These are phyloP conservation scores for Paramyrothecium roridum DNA, from an alignment of 2,329 filamentous ascomycete genomes.

Conservation along the genomic window DNA sequence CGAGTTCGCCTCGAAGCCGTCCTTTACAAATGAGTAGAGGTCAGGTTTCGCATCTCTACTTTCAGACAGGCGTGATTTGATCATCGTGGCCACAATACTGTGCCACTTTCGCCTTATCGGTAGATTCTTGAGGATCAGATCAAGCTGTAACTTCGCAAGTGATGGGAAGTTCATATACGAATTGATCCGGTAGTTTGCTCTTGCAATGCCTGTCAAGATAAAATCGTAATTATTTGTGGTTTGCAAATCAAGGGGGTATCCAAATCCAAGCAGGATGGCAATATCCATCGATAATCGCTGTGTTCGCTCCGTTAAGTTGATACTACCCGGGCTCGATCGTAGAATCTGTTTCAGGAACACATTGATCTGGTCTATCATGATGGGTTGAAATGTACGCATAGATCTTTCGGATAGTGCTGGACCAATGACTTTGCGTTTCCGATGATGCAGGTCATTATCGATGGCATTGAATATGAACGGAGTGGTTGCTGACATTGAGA, in stretches of 20 bases:
- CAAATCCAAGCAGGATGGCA: not conserved
- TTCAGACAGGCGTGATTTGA: not conserved
- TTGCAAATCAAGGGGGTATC: not conserved
- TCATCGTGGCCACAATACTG: not conserved
- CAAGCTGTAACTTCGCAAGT: not conserved
- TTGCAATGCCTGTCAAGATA: not conserved
- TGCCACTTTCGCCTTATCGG: not conserved
- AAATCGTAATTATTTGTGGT: not conserved
- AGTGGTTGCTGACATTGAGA: not conserved
- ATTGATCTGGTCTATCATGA: not conserved
- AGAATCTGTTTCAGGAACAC: not conserved
- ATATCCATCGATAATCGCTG: not conserved
- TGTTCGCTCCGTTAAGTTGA: too few relatives aligned
- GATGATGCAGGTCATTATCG: not conserved
- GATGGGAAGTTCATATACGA: not conserved
- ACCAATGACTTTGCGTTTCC: constrained; percentile 2
- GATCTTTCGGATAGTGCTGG: constrained; percentile 1
- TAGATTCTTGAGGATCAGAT: not conserved
- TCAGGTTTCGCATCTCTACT: not conserved
- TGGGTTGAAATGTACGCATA: constrained; percentile 2
- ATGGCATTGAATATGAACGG: constrained; percentile 1
- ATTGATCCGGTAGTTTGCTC: not conserved
- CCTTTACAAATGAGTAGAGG: not conserved
- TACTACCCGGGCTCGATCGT: not conserved
- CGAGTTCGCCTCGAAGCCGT: not conserved